Percentiles rank a stretch among this genome's conserved stretches.
These are phyloP conservation scores for Capsicum chinense DNA, from an alignment of 257 asterid genomes.

Conservation along the genomic window DNA sequence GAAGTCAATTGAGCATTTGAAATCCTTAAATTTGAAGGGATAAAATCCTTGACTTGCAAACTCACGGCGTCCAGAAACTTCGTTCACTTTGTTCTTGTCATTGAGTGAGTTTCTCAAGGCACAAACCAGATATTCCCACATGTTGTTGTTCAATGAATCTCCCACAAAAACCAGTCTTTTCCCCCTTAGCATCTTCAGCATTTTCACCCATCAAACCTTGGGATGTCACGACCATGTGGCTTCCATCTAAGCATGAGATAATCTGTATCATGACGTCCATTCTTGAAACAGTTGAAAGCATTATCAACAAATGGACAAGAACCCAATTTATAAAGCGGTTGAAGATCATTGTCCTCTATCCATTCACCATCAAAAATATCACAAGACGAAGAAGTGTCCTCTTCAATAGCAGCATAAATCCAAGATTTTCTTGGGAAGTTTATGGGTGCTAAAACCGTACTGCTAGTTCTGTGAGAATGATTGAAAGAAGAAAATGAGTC, in stretches of 20 bases:
- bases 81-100: too few species aligned
- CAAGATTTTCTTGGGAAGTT: conserved; percentile 3
- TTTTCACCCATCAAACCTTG: conserved; percentile 69
- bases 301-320: too few species aligned
- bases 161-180: conserved; percentile 69
- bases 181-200: conserved; percentile 59
- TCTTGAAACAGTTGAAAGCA: conserved; percentile 29
- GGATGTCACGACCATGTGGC: conserved; percentile 59
- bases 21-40: too few species aligned
- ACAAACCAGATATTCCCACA: conserved; percentile 67
- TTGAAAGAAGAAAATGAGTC: conserved; percentile 33
- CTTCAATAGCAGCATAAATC: background rate
- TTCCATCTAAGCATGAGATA: conserved; percentile 57
- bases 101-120: too few species aligned
- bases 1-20: too few species aligned
- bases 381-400: conserved; percentile 34
- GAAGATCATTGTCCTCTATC: conserved; percentile 26
- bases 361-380: conserved; percentile 62
- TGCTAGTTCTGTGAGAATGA: background rate
- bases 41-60: too few species aligned
- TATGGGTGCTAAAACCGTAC: background rate
- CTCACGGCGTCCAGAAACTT: too few species aligned
- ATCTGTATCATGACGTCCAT: conserved; percentile 60
- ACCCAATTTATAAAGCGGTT: conserved; percentile 43
- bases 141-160: conserved; percentile 69